phyloP scores from a whole-genome alignment of 2,329 filamentous ascomycete genomes.

The Xylaria sp. region DNA sequence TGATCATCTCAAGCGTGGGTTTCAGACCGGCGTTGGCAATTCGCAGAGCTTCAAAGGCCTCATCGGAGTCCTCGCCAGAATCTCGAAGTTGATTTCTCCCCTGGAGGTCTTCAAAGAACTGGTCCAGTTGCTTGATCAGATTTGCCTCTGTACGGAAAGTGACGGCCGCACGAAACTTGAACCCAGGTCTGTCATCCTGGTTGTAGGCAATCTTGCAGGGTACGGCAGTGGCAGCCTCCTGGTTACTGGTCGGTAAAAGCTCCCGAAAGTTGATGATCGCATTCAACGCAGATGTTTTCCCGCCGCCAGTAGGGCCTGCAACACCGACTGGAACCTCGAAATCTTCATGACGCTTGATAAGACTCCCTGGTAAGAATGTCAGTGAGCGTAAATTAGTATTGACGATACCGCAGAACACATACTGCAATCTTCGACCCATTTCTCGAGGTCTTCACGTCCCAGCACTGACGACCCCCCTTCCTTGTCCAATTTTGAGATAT shows the following conservation, averaged over 20 bases:
- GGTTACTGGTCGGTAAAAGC: constrained; percentile 37
- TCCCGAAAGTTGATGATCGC: constrained; percentile 28
- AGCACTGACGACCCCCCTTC: background rate
- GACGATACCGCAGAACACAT: background rate
- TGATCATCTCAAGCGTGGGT: constrained; percentile 26
- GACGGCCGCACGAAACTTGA: constrained; percentile 28
- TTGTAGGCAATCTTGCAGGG: constrained; percentile 35
- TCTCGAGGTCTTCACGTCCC: background rate
- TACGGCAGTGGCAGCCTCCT: constrained; percentile 35
- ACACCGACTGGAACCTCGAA: constrained; percentile 31
- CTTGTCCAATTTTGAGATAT: background rate
- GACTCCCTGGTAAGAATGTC: constrained; percentile 9
- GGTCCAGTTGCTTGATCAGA: constrained; percentile 17
- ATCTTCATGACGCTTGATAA: constrained; percentile 2
- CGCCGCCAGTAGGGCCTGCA: constrained; percentile 31
- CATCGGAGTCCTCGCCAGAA: background rate
- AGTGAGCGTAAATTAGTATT: background rate
- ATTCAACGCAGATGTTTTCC: constrained; percentile 34
- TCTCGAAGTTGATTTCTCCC: background rate
- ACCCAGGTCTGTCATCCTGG: constrained; percentile 9
- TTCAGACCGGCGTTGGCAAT: background rate
- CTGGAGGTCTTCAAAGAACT: constrained; percentile 23
- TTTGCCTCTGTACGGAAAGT: constrained; percentile 20
- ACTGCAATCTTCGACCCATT: background rate
- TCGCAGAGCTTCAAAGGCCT: constrained; percentile 21